phyloP scores from a whole-genome alignment of 225 moss, liverwort and hornwort species.

The Sphagnum contortum region DNA sequence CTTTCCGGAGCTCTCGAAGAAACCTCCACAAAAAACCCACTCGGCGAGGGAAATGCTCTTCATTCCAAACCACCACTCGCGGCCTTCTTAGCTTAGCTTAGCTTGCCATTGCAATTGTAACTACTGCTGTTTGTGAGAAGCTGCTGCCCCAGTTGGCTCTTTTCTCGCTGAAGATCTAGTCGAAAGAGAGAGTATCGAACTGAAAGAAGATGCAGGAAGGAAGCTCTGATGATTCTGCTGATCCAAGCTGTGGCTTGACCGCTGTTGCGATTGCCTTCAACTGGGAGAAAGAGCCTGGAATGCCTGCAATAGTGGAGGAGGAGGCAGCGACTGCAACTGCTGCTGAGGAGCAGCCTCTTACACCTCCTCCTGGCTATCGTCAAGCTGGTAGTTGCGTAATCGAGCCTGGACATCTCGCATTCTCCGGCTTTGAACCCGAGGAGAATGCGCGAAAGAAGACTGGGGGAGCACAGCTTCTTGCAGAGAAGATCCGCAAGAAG shows the following conservation, averaged over 20 bases:
- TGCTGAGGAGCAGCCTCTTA: conserved; percentile 12
- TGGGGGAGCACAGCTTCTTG: conserved; percentile 10
- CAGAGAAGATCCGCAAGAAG: conserved; percentile 39
- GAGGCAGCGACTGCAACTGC: neutral
- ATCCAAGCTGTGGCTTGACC: conserved; percentile 8
- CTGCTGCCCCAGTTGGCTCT: neutral
- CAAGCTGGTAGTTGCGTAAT: conserved; percentile 4
- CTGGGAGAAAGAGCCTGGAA: conserved; percentile 41
- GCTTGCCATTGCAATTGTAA: no score
- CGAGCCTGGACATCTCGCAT: conserved; percentile 9
- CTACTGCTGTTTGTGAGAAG: no score
- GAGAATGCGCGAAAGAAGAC: conserved; percentile 5
- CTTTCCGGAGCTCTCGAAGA: no score
- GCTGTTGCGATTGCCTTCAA: conserved; percentile 33
- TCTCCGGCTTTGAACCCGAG: conserved; percentile 25
- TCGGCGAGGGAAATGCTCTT: no score
- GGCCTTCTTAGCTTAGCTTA: no score
- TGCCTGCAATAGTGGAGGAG: conserved; percentile 7
- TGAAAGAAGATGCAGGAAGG: neutral
- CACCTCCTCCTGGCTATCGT: conserved; percentile 32
- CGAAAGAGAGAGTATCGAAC: neutral
- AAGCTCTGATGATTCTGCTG: neutral
- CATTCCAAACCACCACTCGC: no score
- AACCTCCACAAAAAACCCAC: no score
- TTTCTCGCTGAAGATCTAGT: neutral